These are phyloP conservation scores for Mariannaea elegans DNA, from an alignment of 2,329 filamentous ascomycete genomes.

Conservation along the genomic window DNA sequence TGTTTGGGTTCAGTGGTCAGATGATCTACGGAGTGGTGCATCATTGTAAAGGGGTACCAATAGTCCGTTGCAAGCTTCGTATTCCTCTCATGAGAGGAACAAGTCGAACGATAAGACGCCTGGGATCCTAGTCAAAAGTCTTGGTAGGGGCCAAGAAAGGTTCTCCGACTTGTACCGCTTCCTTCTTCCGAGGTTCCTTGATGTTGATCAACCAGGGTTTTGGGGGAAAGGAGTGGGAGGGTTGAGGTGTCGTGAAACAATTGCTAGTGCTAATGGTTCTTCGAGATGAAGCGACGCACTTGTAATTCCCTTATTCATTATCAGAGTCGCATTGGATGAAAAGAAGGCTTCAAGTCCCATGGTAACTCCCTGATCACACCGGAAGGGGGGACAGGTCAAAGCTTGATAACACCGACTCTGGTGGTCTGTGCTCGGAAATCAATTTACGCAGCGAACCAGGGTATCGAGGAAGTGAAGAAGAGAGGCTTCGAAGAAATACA, in stretches of 20 bases:
- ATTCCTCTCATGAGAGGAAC: constrained; percentile 22
- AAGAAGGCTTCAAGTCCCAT: not conserved
- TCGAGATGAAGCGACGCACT: constrained; percentile 6
- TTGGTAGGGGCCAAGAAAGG: not conserved
- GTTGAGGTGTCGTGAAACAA: not conserved
- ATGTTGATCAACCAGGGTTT: not conserved
- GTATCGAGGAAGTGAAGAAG: constrained; percentile 13
- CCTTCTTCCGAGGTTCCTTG: not conserved
- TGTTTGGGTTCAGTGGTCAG: constrained; percentile 26
- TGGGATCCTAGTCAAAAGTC: constrained; percentile 11
- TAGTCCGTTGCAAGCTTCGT: constrained; percentile 13
- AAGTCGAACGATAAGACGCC: constrained; percentile 15
- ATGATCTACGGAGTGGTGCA: constrained; percentile 16
- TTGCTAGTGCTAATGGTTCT: not conserved
- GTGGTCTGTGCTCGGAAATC: constrained; percentile 36
- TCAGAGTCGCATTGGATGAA: constrained; percentile 2
- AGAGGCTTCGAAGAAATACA: not conserved
- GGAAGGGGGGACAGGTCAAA: constrained; percentile 3
- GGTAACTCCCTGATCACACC: not conserved
- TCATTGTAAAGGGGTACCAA: constrained; percentile 10
- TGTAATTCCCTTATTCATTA: not conserved
- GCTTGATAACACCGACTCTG: constrained; percentile 9
- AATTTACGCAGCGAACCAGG: constrained; percentile 27
- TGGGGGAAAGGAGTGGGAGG: not conserved
- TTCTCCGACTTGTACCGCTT: not conserved